Evolutionary conservation across 768 basidiomycete genomes (phyloP), one percentile per base, ranked within the genome.

Genomic region (Hebeloma cylindrosporum): DNA sequence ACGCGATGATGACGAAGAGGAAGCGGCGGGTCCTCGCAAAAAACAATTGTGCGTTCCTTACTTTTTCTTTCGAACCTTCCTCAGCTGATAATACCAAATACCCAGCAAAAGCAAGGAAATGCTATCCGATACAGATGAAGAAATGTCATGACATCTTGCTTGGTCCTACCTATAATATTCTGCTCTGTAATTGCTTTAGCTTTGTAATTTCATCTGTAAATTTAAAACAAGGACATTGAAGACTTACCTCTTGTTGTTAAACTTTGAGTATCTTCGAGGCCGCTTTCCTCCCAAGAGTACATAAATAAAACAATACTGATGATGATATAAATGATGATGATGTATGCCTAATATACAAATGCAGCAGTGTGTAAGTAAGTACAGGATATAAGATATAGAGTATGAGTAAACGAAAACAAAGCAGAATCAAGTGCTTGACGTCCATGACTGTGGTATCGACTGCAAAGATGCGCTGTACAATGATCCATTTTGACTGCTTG

Each of bases 101-200:
- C 22, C n/a, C 50, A 93, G 92, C 60, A 94, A 93, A 74, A 93
- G 88, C 59, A 92, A 90, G 65, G 92, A 84, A 56, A 77, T 82
- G 63, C 79, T 95, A 37, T 85, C 85, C 5, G 90, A 93, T 60
- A 90, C 89, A 2, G 92, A 93, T 60, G 91, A 89, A 21, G 87
- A 88, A 40, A 85, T 84, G 82, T 70, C 77, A 60, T 85, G 69
- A 73, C 40, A 23, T 28, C 3, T 30, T 22, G 20, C 20, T 32
- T 43, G 9, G 7, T 28, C 14, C 17, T 29, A 10, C 40, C n/a
- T n/a, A 39, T 26, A 26, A 39, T 39, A 26, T 39, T 25, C n/a
- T 23, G 37, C 4, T 25, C 37, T 23, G 21, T n/a, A 22, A n/a
- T n/a, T n/a, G n/a, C n/a, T n/a, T n/a, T n/a, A n/a, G n/a, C n/a